Base-by-base conservation (phyloP, 768 basidiomycete genomes). In the Mycena metata region DNA sequence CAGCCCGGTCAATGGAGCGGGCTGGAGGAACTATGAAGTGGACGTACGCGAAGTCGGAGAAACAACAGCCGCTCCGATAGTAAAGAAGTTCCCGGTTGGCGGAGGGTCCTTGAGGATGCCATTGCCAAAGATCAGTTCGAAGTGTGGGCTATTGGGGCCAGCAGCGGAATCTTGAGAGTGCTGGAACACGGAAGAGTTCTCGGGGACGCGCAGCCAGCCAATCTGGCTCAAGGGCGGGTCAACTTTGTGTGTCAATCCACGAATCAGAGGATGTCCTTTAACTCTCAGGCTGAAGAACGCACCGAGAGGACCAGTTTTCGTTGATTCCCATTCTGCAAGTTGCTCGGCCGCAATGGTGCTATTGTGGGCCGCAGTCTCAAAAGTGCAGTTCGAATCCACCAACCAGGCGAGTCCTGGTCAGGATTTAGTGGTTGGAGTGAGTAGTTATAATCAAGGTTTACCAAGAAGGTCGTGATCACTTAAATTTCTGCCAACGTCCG, bases 61-160 rank as follows among this genome's bases (percentile, higher is more conserved):
- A 0, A 78, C 73, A 16, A 79, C 65, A 13, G 70, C 74, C 21
- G 67, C 52, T 5, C 54, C 43, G 3, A 76, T 66, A 33, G 66
- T 69, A 7, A 80, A 46, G 64, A 72, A 76, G 58, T 66, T 76
- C 51, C 74, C 69, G 24, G 65, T 67, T 4, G 71, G 60, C 21
- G 72, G 74, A 33, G 66, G 62, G 30, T 70, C 47, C 43, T 66
- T 52, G 24, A 70, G 52, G 36, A 67, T 36, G 10, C 69, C 74
- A 42, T 75, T 75, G 17, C 67, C 64, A 63, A 77, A 73, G 7
- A 76, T 39, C 3, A 79, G 58, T 60, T 82, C 80, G 36, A 72
- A 76, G 69, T 82, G 80, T 1, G 78, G 71, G 0, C 75, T 74
- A 42, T 74, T 68, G 0, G 71, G 71, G 3, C 81, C 80, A 3